Evolutionary conservation across 331 rosid species (phyloP).

Genomic region (Prunus yedoensis): DNA sequence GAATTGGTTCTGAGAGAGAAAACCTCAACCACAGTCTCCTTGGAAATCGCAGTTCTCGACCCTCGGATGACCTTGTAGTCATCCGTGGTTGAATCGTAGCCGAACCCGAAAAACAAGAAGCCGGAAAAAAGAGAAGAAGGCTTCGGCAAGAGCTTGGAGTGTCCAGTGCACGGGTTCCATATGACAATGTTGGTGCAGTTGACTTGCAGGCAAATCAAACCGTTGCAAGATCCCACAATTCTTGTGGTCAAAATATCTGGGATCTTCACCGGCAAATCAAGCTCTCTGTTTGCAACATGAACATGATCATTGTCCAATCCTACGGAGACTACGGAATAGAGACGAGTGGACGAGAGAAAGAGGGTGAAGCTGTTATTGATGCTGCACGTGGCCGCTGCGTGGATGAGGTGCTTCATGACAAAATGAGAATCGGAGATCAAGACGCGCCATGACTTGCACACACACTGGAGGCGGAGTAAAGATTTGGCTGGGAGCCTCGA

Average conservation of each 20-base stretch:
- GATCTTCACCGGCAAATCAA: neutral
- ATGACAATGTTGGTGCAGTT: neutral
- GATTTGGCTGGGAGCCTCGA: neutral
- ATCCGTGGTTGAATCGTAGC: neutral
- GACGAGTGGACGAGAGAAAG: too few relatives aligned
- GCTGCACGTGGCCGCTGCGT: neutral
- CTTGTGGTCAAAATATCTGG: neutral
- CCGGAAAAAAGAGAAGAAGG: neutral
- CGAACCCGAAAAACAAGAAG: neutral
- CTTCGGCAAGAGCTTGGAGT: neutral
- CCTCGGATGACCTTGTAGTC: conserved; percentile 1
- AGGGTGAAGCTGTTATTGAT: too few relatives aligned
- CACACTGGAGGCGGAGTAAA: neutral
- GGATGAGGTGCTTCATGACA: neutral
- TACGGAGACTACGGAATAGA: too few relatives aligned
- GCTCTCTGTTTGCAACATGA: neutral
- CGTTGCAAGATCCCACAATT: too few relatives aligned
- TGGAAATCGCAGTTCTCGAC: neutral
- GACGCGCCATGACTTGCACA: neutral
- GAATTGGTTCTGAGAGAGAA: neutral
- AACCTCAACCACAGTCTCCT: neutral
- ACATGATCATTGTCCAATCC: neutral
- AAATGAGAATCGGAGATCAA: neutral
- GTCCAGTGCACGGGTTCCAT: conserved; percentile 10
- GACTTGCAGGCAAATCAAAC: too few relatives aligned